phyloP scores from a whole-genome alignment of 2,329 filamentous ascomycete species.

The Penicillium nordicum region DNA sequence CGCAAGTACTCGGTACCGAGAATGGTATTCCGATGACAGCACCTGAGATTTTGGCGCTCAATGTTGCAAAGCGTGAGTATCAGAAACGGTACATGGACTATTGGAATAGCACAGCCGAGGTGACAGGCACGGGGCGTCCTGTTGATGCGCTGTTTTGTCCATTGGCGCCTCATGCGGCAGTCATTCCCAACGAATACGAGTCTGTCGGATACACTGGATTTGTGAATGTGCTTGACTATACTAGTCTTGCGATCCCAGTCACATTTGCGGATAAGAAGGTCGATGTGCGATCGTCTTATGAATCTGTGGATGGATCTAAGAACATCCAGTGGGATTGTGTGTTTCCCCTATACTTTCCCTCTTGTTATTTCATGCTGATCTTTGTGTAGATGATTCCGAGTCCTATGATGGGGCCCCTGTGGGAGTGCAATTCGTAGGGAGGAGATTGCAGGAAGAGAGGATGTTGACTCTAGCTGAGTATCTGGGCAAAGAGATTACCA shows the following conservation, averaged over 20 bases:
- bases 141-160: slow-evolving; percentile 53
- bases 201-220: slow-evolving; percentile 46
- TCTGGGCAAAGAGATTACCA: slow-evolving; percentile 26
- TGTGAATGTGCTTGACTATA: slow-evolving; percentile 58
- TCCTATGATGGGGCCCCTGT: slow-evolving; percentile 50
- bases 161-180: slow-evolving; percentile 42
- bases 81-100: slow-evolving; percentile 62
- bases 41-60: slow-evolving; percentile 46
- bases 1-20: slow-evolving; percentile 40
- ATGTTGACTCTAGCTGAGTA: slow-evolving; percentile 46
- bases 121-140: slow-evolving; percentile 50
- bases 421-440: slow-evolving; percentile 47
- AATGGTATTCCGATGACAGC: slow-evolving; percentile 39
- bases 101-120: slow-evolving; percentile 55
- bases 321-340: slow-evolving; percentile 50
- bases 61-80: slow-evolving; percentile 53
- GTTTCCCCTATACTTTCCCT: slow-evolving; percentile 17
- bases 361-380: neutral
- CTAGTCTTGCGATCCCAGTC: slow-evolving; percentile 53
- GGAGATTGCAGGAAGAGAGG: slow-evolving; percentile 53
- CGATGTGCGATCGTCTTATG: slow-evolving; percentile 42
- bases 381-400: slow-evolving; percentile 45
- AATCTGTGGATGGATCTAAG: slow-evolving; percentile 46
- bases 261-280: slow-evolving; percentile 51
- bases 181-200: slow-evolving; percentile 43